A percentile compares a stretch with the other conserved stretches of the same genome.
These are phyloP conservation scores for Antrodiella citrinella DNA, from an alignment of 768 basidiomycete genomes.

Conservation along the genomic window DNA sequence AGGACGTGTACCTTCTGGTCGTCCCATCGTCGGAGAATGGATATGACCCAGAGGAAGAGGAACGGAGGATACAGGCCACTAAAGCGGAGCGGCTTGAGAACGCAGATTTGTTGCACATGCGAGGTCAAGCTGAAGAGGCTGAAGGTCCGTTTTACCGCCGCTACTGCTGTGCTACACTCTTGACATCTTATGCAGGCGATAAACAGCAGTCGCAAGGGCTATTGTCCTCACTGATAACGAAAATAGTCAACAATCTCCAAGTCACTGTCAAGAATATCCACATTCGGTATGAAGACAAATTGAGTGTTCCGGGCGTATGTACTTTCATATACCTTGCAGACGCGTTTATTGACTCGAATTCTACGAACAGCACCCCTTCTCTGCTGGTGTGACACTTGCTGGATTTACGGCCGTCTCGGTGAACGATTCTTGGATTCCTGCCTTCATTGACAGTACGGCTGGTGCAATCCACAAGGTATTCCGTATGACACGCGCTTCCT, in stretches of 20 bases:
- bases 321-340: background rate
- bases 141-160: conserved; percentile 32
- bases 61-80: conserved; percentile 67
- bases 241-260: conserved; percentile 94
- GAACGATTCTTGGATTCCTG: conserved; percentile 77
- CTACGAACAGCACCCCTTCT: conserved; percentile 79
- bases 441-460: conserved; percentile 86
- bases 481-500: no score
- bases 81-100: conserved; percentile 86
- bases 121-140: conserved; percentile 42
- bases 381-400: conserved; percentile 81
- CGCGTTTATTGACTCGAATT: background rate
- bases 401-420: conserved; percentile 87
- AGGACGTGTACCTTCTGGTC: conserved; percentile 93
- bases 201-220: conserved; percentile 82
- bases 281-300: conserved; percentile 89
- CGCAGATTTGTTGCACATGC: conserved; percentile 76
- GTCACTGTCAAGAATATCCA: conserved; percentile 95
- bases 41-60: conserved; percentile 78
- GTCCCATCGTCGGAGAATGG: conserved; percentile 67
- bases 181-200: conserved; percentile 30
- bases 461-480: conserved; percentile 84
- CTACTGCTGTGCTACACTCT: no score
- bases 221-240: conserved; percentile 72
- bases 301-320: conserved; percentile 87